Evolutionary conservation across 2,329 filamentous ascomycete genomes (phyloP), one percentile per base, ranked within the genome.

Genomic region (Monosporascus sp.): DNA sequence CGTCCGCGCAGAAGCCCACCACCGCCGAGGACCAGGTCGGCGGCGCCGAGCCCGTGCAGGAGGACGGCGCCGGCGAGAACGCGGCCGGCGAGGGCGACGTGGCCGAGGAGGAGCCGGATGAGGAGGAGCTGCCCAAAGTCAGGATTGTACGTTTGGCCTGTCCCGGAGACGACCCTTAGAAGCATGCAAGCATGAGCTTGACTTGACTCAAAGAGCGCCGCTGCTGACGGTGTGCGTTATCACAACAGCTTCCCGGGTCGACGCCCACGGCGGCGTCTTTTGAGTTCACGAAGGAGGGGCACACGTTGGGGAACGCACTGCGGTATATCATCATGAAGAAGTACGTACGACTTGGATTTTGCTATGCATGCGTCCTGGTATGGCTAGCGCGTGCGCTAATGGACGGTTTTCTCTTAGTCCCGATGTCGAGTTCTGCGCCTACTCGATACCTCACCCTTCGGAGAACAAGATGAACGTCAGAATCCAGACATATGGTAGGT

Each of bases 261-360:
- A 88, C 81, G 73, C 88, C 93, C 49, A 93, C 88, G 8, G 92
- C 92, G 5, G 94, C 94, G 31, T 96, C 91, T 17, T 99, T 97
- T 69, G 90, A 97, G 69, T 96, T 99, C 65, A 84, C 89, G 55
- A 86, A 90, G 46, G 94, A 99, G 75, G 91, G 95, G 44, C 94
- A 99, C 72, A 99, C 94, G 0, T 77, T 99, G 50, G 94, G 94
- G 27, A 99, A 99, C 72, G 90, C 92, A 9, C 75, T 99, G 63
- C 83, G 94, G 66, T 97, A 92, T 69, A 88, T 97, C 58, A 95
- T 99, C 65, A 97, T 96, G 89, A 97, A 97, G 75, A 99, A 99
- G 93, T 97, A 77, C 60, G 83, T 67, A 15, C n/a, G 14, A 15
- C 15, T 47, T 31, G 11, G n/a, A 11, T 50, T 7, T 41, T 41